Conservation (phyloP, 2,329 filamentous ascomycete species). For the Albophoma yamanashiensis region DNA sequence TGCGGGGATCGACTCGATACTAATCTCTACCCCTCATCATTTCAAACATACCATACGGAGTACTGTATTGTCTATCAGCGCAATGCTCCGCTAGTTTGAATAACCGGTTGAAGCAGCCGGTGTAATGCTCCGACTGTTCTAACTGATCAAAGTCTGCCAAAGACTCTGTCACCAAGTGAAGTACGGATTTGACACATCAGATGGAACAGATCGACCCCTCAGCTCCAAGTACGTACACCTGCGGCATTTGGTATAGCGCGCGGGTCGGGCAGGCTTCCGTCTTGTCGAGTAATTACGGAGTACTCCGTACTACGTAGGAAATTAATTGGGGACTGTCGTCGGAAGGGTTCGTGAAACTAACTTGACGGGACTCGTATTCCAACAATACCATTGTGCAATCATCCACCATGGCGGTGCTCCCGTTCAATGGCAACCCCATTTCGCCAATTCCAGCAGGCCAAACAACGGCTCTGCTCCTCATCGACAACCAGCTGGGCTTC, state of each 20-base stretch:
- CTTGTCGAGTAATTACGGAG: background rate
- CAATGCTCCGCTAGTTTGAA: too few species aligned
- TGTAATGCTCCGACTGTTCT: too few species aligned
- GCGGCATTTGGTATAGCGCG: background rate
- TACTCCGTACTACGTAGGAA: too few species aligned
- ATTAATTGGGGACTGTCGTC: background rate
- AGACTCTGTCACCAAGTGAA: background rate
- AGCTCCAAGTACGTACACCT: background rate
- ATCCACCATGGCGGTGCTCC: background rate
- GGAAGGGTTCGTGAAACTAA: too few species aligned
- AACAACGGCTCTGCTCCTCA: background rate
- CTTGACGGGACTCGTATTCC: too few species aligned
- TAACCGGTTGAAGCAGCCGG: too few species aligned
- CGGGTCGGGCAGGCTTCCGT: background rate
- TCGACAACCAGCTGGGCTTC: background rate
- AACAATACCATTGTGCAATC: background rate
- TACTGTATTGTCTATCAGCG: too few species aligned
- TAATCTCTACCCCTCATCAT: too few species aligned
- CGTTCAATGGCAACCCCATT: background rate
- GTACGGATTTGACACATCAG: background rate
- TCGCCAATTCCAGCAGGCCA: background rate
- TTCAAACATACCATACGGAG: too few species aligned
- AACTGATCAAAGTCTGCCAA: background rate
- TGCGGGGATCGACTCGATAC: too few species aligned
- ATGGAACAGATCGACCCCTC: background rate